Evolutionary conservation across 2,329 filamentous ascomycete species (phyloP).

Genomic region (Ophiobolus disseminans): DNA sequence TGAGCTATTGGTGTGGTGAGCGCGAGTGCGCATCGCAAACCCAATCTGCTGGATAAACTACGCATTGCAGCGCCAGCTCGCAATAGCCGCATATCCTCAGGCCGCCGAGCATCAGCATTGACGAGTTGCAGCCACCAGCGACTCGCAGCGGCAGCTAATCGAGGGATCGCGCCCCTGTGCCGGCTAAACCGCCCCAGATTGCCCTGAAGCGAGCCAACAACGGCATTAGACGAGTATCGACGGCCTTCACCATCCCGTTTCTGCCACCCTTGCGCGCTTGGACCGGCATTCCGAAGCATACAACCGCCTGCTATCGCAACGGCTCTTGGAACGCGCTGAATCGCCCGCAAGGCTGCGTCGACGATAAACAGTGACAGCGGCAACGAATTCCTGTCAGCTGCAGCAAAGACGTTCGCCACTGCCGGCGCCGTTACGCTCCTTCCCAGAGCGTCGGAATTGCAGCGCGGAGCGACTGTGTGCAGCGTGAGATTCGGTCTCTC

Average conservation of each 20-base stretch:
- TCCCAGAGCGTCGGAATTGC: constrained; percentile 35
- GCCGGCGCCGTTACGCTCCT: constrained; percentile 33
- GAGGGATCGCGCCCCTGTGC: constrained; percentile 45
- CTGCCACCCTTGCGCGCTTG: constrained; percentile 22
- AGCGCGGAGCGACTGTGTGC: constrained; percentile 29
- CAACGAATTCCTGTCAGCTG: constrained; percentile 28
- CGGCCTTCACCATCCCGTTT: constrained; percentile 23
- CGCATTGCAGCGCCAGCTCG: constrained; percentile 31
- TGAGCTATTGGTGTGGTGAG: constrained; percentile 23
- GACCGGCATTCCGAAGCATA: constrained; percentile 18
- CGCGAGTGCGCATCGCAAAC: constrained; percentile 24
- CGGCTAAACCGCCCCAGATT: constrained; percentile 47
- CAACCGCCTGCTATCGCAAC: constrained; percentile 11
- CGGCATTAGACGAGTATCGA: constrained; percentile 36
- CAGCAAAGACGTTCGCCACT: constrained; percentile 33
- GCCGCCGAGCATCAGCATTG: constrained; percentile 31
- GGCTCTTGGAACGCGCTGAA: constrained; percentile 15
- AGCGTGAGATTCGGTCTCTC: constrained; percentile 33
- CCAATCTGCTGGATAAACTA: constrained; percentile 40
- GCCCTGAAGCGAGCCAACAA: constrained; percentile 48
- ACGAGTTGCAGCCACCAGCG: constrained; percentile 36
- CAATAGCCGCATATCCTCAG: constrained; percentile 26
- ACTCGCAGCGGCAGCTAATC: constrained; percentile 47
- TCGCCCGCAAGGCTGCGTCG: constrained; percentile 15
- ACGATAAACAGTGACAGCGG: constrained; percentile 18